Evolutionary conservation across 225 moss, liverwort and hornwort species (phyloP), one percentile per base, ranked within the genome.

Genomic region (Sphagnum tenellum): DNA sequence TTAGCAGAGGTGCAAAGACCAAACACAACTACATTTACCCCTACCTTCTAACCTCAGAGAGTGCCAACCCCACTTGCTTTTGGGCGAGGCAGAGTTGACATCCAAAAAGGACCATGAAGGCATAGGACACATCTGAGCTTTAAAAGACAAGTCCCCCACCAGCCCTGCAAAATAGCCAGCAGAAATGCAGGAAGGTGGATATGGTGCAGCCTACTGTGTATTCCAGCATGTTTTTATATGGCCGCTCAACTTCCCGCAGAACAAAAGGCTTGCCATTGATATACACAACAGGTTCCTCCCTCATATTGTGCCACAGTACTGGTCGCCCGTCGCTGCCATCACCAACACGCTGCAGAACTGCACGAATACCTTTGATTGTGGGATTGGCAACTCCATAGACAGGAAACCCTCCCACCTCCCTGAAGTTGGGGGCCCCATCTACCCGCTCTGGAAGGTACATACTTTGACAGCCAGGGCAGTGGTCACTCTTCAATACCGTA

Each of bases 231-330:
- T 99, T 99, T 74, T 99, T 99, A 70, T 88, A 99, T 13, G 98
- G 98, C 58, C 98, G 93, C 86, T 99, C 98, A 55, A 99, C 93
- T 80, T 99, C 98, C 7, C 98, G 90, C 67, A 99, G 73, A 69
- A 99, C 98, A 78, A 99, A 99, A 49, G 98, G 98, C 60, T 99
- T 99, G 57, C 93, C 98, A 66, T 93, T 93, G 47, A 99, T 99
- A 50, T 99, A 99, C 62, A 93, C 87, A 72, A 99, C 98, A 75
- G 98, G 98, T 68, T 99, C 98, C 79, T 99, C 98, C 73, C 98
- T 87, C 98, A 99, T 99, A 58, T 99, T 99, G 60, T 99, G 98
- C 98, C 98, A 99, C 66, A 99, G 77, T 48, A 99, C 93, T 58
- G 75, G 89, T 59, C 93, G 90, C 49, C 83, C 90, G 65, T 73